phyloP scores from a whole-genome alignment of 805 yeast genomes.

The Ogataea nitratoaversa region DNA sequence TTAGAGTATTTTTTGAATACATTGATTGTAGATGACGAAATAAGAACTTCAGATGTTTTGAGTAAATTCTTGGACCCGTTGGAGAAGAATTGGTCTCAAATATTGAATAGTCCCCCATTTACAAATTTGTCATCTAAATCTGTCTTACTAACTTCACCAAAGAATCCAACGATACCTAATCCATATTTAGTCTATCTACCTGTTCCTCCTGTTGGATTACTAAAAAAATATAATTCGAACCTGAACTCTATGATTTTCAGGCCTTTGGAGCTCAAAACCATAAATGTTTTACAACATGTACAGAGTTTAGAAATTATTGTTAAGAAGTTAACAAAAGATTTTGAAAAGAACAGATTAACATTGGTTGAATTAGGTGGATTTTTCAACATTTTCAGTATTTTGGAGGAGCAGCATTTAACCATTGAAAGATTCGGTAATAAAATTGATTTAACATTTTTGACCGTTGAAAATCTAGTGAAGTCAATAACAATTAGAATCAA shows the following conservation, averaged over 20 bases:
- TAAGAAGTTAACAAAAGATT: slow-evolving; percentile 36
- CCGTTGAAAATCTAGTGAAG: slow-evolving; percentile 41
- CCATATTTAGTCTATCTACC: slow-evolving; percentile 50
- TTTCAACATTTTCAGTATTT: slow-evolving; percentile 50
- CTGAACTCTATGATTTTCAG: slow-evolving; percentile 22
- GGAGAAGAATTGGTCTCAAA: slow-evolving; percentile 48
- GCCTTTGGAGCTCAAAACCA: slow-evolving; percentile 24
- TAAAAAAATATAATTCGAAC: slow-evolving; percentile 24
- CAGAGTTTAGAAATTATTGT: slow-evolving; percentile 33
- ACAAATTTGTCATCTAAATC: slow-evolving; percentile 44
- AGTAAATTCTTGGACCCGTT: slow-evolving; percentile 48
- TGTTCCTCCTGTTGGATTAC: slow-evolving; percentile 29
- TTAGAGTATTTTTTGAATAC: slow-evolving; percentile 41
- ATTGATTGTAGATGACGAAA: slow-evolving; percentile 31
- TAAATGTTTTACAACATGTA: slow-evolving; percentile 11
- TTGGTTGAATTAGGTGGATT: slow-evolving; percentile 54
- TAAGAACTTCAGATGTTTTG: slow-evolving; percentile 36
- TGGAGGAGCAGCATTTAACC: slow-evolving; percentile 30
- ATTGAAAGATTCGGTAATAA: slow-evolving; percentile 52
- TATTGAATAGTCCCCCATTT: slow-evolving; percentile 33
- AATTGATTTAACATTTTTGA: slow-evolving; percentile 46
- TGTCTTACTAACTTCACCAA: slow-evolving; percentile 44
- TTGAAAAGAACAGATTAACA: slow-evolving; percentile 34
- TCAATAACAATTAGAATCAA: slow-evolving; percentile 40
- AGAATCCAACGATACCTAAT: slow-evolving; percentile 48